Evolutionary conservation across 1,284 basidiomycete genomes (phyloP), one percentile per base, ranked within the genome.

Genomic region (Cutaneotrichosporon dermatis): DNA sequence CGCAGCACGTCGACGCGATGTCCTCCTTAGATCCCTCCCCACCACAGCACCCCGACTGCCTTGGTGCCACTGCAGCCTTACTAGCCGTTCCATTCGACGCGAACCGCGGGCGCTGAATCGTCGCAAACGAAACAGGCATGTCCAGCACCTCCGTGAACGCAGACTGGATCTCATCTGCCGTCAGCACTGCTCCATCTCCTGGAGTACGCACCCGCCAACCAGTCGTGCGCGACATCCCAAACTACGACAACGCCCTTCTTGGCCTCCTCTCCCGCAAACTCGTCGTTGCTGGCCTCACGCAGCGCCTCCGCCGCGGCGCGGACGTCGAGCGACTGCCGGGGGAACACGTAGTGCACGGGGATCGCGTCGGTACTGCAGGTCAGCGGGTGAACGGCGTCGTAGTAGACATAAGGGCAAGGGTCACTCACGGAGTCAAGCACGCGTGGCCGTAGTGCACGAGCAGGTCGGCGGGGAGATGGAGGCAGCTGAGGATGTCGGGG

Each of bases 391-490:
- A 25, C 25, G 25, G 25, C 25, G 25, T 25, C 25, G 25, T 7
- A 16, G n/a, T 13, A 13, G 10, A 8, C 42, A n/a, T 12, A 8
- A 16, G 1, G 16, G 44, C 44, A 33, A 4, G n/a, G 10, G 10
- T 16, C n/a, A 13, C 74, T 67, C 50, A 77, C 76, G 64, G 67
- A 34, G 69, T 93, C 80, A 99, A 84, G 77, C 96, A 99, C 0
- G 95, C 93, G 79, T 97, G 91, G 1, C 96, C 95, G 71, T 96
- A 98, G 74, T 99, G 95, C 5, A 99, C 87, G 61, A 98, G 83
- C 8, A 88, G 84, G 70, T 98, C 90, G 0, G 94, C 92, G 64
- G 94, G 86, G 45, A 95, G 87, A 74, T 99, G 96, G 65, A 93
- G 87, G 5, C 95, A 94, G 7, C 92, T 90, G 4, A 99, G 88